A percentile compares a stretch with the other conserved stretches of the same genome.
phyloP scores from a whole-genome alignment of 495 filamentous ascomycete species.

The Xeromyces bisporus region DNA sequence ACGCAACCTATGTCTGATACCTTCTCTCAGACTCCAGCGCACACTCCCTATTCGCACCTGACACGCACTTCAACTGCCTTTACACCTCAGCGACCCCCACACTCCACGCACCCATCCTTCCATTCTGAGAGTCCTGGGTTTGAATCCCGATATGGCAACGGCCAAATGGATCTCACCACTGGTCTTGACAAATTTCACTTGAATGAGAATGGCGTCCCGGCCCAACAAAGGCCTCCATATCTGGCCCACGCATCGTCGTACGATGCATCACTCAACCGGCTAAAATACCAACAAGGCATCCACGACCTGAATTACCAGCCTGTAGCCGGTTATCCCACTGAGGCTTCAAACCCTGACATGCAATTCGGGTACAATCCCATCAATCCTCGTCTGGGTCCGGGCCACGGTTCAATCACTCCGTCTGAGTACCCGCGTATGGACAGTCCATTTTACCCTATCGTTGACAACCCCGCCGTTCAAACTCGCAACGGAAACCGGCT shows the following conservation, averaged over 20 bases:
- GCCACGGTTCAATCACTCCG: constrained; percentile 31
- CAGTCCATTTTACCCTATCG: constrained; percentile 39
- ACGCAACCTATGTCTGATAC: constrained; percentile 15
- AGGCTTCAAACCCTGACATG: constrained; percentile 17
- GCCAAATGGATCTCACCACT: constrained; percentile 17
- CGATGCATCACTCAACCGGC: constrained; percentile 17
- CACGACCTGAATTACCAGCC: constrained; percentile 18
- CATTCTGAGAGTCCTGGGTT: constrained; percentile 24
- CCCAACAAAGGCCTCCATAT: constrained; percentile 15
- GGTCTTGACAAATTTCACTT: constrained; percentile 21
- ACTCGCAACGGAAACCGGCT: constrained; percentile 22
- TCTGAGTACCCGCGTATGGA: constrained; percentile 38
- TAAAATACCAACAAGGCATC: constrained; percentile 12
- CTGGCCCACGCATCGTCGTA: constrained; percentile 17
- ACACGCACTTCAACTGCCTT: constrained; percentile 26
- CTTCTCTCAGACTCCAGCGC: constrained; percentile 12
- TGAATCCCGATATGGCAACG: constrained; percentile 15
- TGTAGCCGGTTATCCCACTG: constrained; percentile 8
- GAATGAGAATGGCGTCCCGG: constrained; percentile 12
- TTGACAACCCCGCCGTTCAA: constrained; percentile 30
- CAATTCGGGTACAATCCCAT: constrained; percentile 14
- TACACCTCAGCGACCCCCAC: constrained; percentile 14
- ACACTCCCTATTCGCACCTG: constrained; percentile 19
- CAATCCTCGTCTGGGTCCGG: constrained; percentile 12
- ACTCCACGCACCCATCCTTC: constrained; percentile 23